Conservation (phyloP, 164 flowering plant species). For the Kingdonia uniflora region DNA sequence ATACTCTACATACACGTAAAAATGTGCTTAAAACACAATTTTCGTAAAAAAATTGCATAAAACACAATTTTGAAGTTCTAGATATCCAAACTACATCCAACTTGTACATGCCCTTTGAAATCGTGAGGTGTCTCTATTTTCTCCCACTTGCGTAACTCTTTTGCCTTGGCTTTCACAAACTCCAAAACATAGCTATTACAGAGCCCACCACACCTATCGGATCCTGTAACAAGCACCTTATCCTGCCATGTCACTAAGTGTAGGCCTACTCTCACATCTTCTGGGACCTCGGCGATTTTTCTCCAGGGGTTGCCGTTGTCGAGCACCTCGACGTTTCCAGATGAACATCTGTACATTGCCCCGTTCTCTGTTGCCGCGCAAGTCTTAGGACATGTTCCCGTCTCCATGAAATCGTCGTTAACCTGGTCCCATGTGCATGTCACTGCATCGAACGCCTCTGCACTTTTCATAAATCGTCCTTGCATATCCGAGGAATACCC, state of each 20-base stretch:
- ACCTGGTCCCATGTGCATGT: conserved; percentile 27
- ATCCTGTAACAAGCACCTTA: conserved; percentile 37
- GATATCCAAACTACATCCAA: conserved; percentile 42
- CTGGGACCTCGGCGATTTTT: conserved; percentile 26
- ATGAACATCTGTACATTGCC: conserved; percentile 14
- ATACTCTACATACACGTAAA: neutral
- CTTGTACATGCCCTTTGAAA: conserved; percentile 40
- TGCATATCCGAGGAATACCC: conserved; percentile 54
- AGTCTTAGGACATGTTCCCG: conserved; percentile 24
- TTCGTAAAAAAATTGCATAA: too few relatives aligned
- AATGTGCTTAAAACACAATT: neutral
- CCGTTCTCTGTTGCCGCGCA: conserved; percentile 19
- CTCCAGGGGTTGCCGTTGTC: conserved; percentile 19
- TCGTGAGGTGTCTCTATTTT: conserved; percentile 22
- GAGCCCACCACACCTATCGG: conserved; percentile 18
- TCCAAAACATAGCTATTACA: conserved; percentile 24
- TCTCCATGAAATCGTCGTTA: conserved; percentile 17
- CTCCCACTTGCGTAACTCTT: conserved; percentile 24
- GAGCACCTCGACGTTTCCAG: conserved; percentile 24
- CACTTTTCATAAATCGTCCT: conserved; percentile 40
- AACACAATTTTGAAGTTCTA: conserved; percentile 5
- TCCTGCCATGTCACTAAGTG: conserved; percentile 23
- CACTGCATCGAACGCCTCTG: conserved; percentile 31
- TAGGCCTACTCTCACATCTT: conserved; percentile 15
- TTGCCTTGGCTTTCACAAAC: conserved; percentile 4